Conservation (phyloP, 139 green algal species). For the Chlamydomonas eustigma region DNA sequence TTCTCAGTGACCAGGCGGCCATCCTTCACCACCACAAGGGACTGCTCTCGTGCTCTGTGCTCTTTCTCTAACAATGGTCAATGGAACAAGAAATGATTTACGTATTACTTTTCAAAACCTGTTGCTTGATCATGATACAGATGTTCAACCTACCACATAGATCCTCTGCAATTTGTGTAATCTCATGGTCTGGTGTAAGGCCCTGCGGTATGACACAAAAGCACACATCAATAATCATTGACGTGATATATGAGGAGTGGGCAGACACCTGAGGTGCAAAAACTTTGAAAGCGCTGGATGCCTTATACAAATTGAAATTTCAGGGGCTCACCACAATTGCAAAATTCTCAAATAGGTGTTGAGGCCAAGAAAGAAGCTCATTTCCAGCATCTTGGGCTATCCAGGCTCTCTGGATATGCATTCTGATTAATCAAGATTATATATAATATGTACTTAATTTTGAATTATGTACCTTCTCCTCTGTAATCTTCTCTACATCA, state of each 20-base stretch:
- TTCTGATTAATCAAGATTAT: not conserved
- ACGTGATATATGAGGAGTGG: not conserved
- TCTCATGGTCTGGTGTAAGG: slow-evolving; percentile 56
- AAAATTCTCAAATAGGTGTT: slow-evolving; percentile 71
- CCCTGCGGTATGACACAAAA: slow-evolving; percentile 38
- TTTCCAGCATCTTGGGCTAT: slow-evolving; percentile 35
- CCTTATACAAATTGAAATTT: not conserved
- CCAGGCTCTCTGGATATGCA: slow-evolving; percentile 50
- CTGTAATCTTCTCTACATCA: not conserved
- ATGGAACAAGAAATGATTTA: not conserved
- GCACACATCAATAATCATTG: not conserved
- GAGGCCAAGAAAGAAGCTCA: slow-evolving; percentile 43
- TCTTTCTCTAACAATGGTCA: slow-evolving; percentile 7
- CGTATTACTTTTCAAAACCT: not conserved
- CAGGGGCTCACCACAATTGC: slow-evolving; percentile 52
- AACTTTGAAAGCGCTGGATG: not conserved
- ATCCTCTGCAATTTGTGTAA: slow-evolving; percentile 50
- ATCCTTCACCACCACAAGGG: not conserved
- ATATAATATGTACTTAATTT: not conserved
- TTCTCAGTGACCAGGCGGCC: not conserved
- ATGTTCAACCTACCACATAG: slow-evolving; percentile 30
- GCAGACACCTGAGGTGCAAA: not conserved
- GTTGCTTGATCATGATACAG: not conserved
- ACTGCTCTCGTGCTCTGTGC: not conserved
- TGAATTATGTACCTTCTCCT: not conserved